A percentile compares a stretch with the other conserved stretches of the same genome.
phyloP scores from a whole-genome alignment of 192 early-diverging fungal species.

The Coemansia sp. region DNA sequence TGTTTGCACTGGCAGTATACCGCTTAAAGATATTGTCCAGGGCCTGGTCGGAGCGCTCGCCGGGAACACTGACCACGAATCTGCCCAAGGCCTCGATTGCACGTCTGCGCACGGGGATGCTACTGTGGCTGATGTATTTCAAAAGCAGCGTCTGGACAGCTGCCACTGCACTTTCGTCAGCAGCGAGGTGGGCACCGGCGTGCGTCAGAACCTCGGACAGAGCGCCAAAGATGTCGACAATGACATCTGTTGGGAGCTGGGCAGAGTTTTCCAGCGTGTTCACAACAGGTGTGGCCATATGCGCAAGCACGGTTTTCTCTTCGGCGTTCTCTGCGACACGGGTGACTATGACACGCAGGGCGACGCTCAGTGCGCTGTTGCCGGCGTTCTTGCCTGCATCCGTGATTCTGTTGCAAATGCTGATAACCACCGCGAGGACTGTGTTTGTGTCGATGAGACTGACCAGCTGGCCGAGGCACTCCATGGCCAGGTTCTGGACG shows the following conservation, averaged over 20 bases:
- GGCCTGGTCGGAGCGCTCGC: conserved; percentile 27
- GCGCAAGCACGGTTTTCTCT: conserved; percentile 18
- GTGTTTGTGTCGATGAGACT: conserved; percentile 18
- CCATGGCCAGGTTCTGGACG: conserved; percentile 43
- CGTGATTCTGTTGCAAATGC: conserved; percentile 22
- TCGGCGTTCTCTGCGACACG: conserved; percentile 19
- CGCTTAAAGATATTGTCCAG: conserved; percentile 34
- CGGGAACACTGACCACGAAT: conserved; percentile 36
- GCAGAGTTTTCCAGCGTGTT: conserved; percentile 13
- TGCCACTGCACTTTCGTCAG: conserved; percentile 9
- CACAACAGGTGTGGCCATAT: conserved; percentile 23
- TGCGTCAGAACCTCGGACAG: conserved; percentile 23
- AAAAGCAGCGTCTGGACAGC: conserved; percentile 28
- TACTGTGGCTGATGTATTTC: conserved; percentile 16
- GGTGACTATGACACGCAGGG: conserved; percentile 25
- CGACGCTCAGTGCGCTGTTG: conserved; percentile 27
- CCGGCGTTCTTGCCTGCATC: conserved; percentile 1
- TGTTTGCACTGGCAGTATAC: conserved; percentile 15
- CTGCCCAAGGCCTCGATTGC: conserved; percentile 37
- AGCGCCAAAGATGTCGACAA: conserved; percentile 30
- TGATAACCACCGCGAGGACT: conserved; percentile 3
- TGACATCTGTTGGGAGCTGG: conserved; percentile 23
- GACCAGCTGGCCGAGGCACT: conserved; percentile 34
- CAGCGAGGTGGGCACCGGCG: conserved; percentile 24
- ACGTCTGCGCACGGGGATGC: conserved; percentile 25